These are phyloP conservation scores for Lactarius deliciosus DNA, from an alignment of 768 basidiomycete species.

Conservation along the genomic window DNA sequence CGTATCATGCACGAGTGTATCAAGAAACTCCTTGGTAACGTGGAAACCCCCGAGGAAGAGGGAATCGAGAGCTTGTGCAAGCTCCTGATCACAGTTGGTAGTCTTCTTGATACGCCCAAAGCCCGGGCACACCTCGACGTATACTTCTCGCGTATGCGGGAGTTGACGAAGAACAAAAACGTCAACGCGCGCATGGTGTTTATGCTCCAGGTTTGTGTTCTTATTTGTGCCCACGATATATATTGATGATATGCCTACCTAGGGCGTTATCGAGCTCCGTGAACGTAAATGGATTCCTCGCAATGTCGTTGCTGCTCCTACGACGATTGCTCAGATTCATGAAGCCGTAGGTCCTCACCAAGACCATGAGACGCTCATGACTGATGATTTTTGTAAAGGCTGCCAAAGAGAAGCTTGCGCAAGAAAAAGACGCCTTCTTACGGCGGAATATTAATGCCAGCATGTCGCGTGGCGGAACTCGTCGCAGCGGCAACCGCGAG, in stretches of 20 bases:
- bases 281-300: constrained; percentile 78
- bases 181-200: constrained; percentile 88
- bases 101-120: constrained; percentile 77
- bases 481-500: constrained; percentile 73
- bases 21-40: constrained; percentile 90
- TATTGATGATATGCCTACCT: constrained; percentile 19
- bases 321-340: constrained; percentile 87
- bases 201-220: constrained; percentile 79
- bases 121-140: constrained; percentile 85
- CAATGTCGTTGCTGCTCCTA: constrained; percentile 70
- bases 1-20: constrained; percentile 99
- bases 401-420: constrained; percentile 77
- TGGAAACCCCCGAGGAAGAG: constrained; percentile 94
- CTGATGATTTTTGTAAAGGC: constrained; percentile 47
- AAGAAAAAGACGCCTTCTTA: constrained; percentile 67
- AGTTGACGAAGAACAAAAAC: constrained; percentile 68
- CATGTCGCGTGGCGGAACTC: constrained; percentile 90
- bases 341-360: constrained; percentile 60
- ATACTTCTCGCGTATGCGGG: constrained; percentile 89
- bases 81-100: constrained; percentile 85
- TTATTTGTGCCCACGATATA: neutral
- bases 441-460: constrained; percentile 52
- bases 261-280: constrained; percentile 92
- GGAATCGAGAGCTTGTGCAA: constrained; percentile 96
- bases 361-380: neutral